These are phyloP conservation scores for Sonneratia alba DNA, from an alignment of 345 rosid genomes.

Conservation along the genomic window DNA sequence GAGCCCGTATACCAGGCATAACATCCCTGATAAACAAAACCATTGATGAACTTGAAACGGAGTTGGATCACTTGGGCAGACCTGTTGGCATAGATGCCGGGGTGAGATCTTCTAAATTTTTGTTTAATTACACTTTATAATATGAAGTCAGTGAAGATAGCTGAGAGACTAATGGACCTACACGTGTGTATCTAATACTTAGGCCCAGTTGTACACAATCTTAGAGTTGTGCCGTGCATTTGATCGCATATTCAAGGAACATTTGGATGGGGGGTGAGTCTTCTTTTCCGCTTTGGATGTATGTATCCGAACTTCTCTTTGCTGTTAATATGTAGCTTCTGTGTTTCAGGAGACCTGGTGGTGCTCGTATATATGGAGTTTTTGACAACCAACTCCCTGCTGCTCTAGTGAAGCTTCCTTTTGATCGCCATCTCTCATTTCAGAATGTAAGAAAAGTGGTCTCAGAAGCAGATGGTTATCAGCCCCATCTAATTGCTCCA, in stretches of 20 bases:
- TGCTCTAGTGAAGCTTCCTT: slow-evolving; percentile 58
- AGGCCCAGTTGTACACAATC: slow-evolving; percentile 66
- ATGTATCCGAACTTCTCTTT: background rate
- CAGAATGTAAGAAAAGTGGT: slow-evolving; percentile 56
- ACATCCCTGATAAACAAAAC: slow-evolving; percentile 49
- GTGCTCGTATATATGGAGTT: slow-evolving; percentile 50
- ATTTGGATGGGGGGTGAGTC: slow-evolving; percentile 68
- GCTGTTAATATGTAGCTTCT: background rate
- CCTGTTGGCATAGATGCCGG: slow-evolving; percentile 60
- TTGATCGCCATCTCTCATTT: slow-evolving; percentile 50
- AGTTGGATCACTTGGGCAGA: slow-evolving; percentile 63
- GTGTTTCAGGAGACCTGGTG: slow-evolving; percentile 55
- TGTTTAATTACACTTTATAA: background rate
- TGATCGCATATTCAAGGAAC: slow-evolving; percentile 64
- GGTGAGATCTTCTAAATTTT: slow-evolving; percentile 25
- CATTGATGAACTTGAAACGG: slow-evolving; percentile 66
- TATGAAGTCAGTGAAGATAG: background rate
- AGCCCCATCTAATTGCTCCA: slow-evolving; percentile 64
- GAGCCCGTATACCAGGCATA: slow-evolving; percentile 56
- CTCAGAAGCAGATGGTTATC: slow-evolving; percentile 69
- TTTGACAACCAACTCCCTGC: slow-evolving; percentile 60
- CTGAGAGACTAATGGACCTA: background rate
- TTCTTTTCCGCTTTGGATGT: background rate
- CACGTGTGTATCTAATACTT: slow-evolving; percentile 1
- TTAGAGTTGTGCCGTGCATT: slow-evolving; percentile 65